Evolutionary conservation across 305 asterid species (phyloP), one percentile per base, ranked within the genome.

Genomic region (Fraxinus ornus): DNA sequence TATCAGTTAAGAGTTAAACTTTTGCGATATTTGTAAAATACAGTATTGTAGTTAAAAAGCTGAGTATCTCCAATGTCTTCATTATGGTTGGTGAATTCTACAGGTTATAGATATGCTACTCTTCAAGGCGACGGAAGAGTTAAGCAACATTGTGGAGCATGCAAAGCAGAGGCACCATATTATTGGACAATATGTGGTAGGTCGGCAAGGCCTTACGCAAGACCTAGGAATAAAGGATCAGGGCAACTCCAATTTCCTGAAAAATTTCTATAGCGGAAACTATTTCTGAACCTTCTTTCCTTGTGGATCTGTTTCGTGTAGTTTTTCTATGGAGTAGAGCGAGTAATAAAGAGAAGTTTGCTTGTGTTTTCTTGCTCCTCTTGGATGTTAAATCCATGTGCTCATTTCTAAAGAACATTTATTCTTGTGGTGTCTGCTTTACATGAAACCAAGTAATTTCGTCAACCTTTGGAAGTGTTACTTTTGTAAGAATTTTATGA

Each of bases 121-220:
- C 55, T 88, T 95, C 89, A 95, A 95, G 92, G 99, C 87, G 66
- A 89, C 92, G 78, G 99, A 95, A 86, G 99, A 95, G 82, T 72
- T 95, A 87, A 89, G 85, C 79, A 91, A 88, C 85, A 70, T 94
- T 9, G 97, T 95, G 90, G 96, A 94, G 83, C 98, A 94, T 19
- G 79, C 99, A 35, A 95, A 95, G 90, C 99, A 95, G 88, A 90
- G 99, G 84, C 98, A 95, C 87, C 99, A 94, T 89, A 84, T 95
- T 76, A 52, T 95, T 60, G 99, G 99, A 21, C 98, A 94, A 82
- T 95, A 94, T 80, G 91, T 93, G 52, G 79, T 92, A 39, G 88
- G 92, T 24, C 88, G 86, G 39, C 84, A 88, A 47, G 95, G 86
- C 19, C 78, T 82, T 5, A 80, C 73, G 77, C 92, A 91, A 80